Base-by-base conservation (phyloP, 2,329 filamentous ascomycete genomes). In the Penicillium sp. region DNA sequence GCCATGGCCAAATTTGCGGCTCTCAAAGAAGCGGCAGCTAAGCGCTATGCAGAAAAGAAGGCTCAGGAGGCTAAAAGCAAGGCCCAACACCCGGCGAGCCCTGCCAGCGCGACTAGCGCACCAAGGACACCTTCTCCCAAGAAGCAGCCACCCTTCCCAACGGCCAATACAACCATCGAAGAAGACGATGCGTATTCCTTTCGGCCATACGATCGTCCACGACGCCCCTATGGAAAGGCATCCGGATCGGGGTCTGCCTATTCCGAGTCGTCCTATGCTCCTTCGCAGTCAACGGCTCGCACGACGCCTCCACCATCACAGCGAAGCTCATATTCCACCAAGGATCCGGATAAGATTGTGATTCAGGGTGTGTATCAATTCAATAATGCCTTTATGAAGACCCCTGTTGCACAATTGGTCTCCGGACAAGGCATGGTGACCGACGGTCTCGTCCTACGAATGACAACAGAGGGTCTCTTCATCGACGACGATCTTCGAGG, bases 401-500 rank as follows among this genome's bases (percentile, higher is more conserved):
- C 89, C n/a, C 93, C 94, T 0, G 86, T 90, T n/a, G 92, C 91
- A 14, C 90, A 96, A 72, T 84, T 99, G 51, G 83, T 96, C 31
- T 91, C 91, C 0, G 91, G 90, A n/a, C 79, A 90, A 46, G 90
- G 89, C 16, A 83, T 88, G 43, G 91, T 97, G 28, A 96, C 92
- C 2, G 92, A 99, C 69, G 94, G 94, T 0, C 81, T 99, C 42
- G 90, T 97, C 57, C 82, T 99, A 57, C 89, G 90, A 48, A 94
- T 97, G 68, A 93, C 91, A 10, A 96, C 91, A 1, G 93, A 96
- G 72, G 94, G 94, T 16, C 82, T 97, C 50, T 97, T 97, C 76
- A 94, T 99, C 69, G 94, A 99, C 71, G 94, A 99, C 72, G 94
- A 97, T 72, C 85, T 97, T 48, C 87, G 92, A 40, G 87, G 87